phyloP scores from a whole-genome alignment of 805 yeast species.

The Candida maesae region DNA sequence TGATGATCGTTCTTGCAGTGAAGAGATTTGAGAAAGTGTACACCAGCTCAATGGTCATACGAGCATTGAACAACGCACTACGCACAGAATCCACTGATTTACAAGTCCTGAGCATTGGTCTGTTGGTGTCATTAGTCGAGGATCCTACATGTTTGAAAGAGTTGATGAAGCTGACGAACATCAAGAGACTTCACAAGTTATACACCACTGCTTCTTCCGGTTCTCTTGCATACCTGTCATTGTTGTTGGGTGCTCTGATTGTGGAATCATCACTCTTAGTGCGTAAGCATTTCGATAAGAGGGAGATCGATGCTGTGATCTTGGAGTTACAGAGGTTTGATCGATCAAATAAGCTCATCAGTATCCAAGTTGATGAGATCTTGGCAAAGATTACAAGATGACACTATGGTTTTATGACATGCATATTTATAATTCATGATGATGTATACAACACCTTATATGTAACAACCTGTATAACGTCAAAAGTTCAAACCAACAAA shows the following conservation, averaged over 20 bases:
- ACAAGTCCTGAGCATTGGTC: slow-evolving; percentile 20
- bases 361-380: slow-evolving; percentile 15
- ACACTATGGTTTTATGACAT: neutral
- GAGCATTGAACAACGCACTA: neutral
- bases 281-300: slow-evolving; percentile 8
- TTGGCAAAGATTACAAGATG: slow-evolving; percentile 2
- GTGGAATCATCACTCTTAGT: slow-evolving; percentile 3
- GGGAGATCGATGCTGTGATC: slow-evolving; percentile 15
- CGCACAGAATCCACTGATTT: slow-evolving; percentile 10
- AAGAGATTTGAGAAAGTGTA: slow-evolving; percentile 9
- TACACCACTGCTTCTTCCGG: slow-evolving; percentile 2
- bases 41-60: neutral
- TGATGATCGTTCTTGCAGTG: slow-evolving; percentile 17
- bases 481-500: neutral
- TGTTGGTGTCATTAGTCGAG: slow-evolving; percentile 22
- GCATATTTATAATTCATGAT: neutral
- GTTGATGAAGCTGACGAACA: neutral
- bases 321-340: slow-evolving; percentile 19
- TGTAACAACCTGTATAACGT: no score
- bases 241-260: slow-evolving; percentile 19
- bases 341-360: slow-evolving; percentile 11
- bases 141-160: slow-evolving; percentile 6
- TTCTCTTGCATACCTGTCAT: slow-evolving; percentile 16
- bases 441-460: no score
- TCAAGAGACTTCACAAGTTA: slow-evolving; percentile 10